phyloP scores from a whole-genome alignment of 805 yeast species.

The Zygosaccharomyces pseudorouxii region DNA sequence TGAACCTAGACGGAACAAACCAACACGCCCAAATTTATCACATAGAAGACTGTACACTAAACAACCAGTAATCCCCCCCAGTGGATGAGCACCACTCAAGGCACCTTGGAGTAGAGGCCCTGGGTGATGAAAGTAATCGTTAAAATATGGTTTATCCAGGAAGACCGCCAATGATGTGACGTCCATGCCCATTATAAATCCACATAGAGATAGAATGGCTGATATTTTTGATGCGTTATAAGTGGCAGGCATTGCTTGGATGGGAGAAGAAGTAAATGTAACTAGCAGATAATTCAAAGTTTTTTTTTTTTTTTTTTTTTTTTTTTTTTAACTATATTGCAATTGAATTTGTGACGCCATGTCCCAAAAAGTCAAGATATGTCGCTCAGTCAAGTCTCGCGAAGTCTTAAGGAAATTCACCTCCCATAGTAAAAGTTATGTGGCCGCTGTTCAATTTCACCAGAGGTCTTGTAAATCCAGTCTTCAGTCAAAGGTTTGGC shows the following conservation, averaged over 20 bases:
- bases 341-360: conserved; percentile 3
- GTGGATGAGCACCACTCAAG: conserved; percentile 69
- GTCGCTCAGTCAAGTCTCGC: neutral
- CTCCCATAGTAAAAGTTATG: too few relatives aligned
- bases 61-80: conserved; percentile 63
- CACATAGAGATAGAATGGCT: conserved; percentile 57
- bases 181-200: conserved; percentile 74
- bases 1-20: conserved; percentile 49
- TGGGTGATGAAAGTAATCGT: conserved; percentile 49
- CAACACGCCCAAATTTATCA: conserved; percentile 56
- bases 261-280: neutral
- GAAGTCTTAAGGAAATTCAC: neutral
- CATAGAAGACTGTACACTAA: conserved; percentile 46
- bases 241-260: conserved; percentile 3
- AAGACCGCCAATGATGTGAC: conserved; percentile 74
- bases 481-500: neutral
- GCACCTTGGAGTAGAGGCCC: conserved; percentile 60
- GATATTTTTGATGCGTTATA: conserved; percentile 54
- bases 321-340: neutral
- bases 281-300: neutral
- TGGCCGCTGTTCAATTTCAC: neutral
- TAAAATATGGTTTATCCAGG: conserved; percentile 47
- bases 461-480: neutral
- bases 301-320: neutral
- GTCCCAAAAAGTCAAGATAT: neutral